A percentile compares a stretch with the other conserved stretches of the same genome.
Evolutionary conservation across 805 yeast species (phyloP).

Genomic region (Cyberlindnera petersonii): DNA sequence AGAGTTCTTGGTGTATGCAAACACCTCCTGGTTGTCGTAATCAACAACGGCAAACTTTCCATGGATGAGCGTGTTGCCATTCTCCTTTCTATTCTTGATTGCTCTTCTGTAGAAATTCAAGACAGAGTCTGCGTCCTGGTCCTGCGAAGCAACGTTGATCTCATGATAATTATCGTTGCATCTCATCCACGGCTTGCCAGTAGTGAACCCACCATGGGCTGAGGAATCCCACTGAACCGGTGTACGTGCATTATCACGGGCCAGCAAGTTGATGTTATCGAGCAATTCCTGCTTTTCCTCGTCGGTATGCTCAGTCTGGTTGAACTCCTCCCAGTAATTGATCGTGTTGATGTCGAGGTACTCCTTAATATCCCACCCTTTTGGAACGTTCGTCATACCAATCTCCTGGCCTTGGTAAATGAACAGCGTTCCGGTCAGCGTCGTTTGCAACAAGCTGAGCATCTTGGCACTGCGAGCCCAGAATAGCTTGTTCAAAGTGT

Average conservation of each 20-base stretch:
- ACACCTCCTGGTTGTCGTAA: constrained; percentile 37
- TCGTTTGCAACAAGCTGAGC: constrained; percentile 40
- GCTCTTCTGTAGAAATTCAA: constrained; percentile 43
- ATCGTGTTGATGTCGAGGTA: constrained; percentile 48
- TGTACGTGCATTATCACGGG: constrained; percentile 52
- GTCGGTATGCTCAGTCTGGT: constrained; percentile 24
- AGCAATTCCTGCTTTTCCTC: constrained; percentile 29
- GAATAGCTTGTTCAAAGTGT: constrained; percentile 32
- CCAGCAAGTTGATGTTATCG: constrained; percentile 35
- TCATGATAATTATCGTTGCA: constrained; percentile 46
- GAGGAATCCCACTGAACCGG: constrained; percentile 53
- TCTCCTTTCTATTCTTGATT: constrained; percentile 39
- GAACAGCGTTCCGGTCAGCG: constrained; percentile 52
- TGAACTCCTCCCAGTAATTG: constrained; percentile 37
- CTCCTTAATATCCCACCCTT: constrained; percentile 44
- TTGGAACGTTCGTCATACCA: constrained; percentile 46
- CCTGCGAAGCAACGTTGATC: constrained; percentile 46
- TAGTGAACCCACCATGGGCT: constrained; percentile 45
- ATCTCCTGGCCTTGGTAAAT: constrained; percentile 62
- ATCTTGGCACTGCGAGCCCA: constrained; percentile 44
- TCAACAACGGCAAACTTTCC: constrained; percentile 45
- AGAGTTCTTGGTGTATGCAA: constrained; percentile 39
- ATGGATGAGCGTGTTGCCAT: constrained; percentile 41
- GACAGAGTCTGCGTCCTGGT: constrained; percentile 42
- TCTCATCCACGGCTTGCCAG: constrained; percentile 49